Base-by-base conservation (phyloP, 257 asterid species). In the Paulownia fortunei region DNA sequence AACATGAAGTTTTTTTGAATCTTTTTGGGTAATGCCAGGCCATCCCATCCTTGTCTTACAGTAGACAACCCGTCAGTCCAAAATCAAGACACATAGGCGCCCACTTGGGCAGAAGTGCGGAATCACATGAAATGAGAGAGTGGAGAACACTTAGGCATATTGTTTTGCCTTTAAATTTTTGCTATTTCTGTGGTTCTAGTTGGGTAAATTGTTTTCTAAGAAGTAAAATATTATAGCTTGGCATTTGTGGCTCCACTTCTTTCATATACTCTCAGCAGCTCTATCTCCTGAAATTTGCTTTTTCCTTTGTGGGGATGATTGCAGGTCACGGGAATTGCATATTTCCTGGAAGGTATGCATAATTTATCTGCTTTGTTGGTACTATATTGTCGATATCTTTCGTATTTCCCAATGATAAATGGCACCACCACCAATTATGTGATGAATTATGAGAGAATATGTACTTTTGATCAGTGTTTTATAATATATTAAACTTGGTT, bases 321-420 rank as follows among this genome's bases (percentile, higher is more conserved):
- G 90, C 97, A 96, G 98, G 99, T 89, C 92, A 91, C 85, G 98
- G 91, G 90, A 79, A 54, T 55, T 96, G 99, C 88, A 69, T 89
- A 83, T 93, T 92, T 91, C 98, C 97, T 74, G 99, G 99, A 91
- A 96, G 98, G 99, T 96, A 80, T 81, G 94, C 80, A 63, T 59
- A 65, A 65, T 79, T 76, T 74, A 27, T 76, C 34, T 78, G 79
- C 79, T 61, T 69, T 77, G 13, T 65, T 70, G 27, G 64, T 69
- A 69, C 79, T 27, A 46, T 6, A 61, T 85, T 87, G 86, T 84
- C 84, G 30, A 76, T 81, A 52, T 77, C 68, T 67, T 62, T 81
- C 41, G 41, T 86, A 56, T 70, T 79, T 79, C 75, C 83, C 80
- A 18, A 56, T 74, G 77, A 82, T 37, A 76, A 60, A 26, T 76